Evolutionary conservation across 495 filamentous ascomycete species (phyloP).

Genomic region (Penicillium bovifimosum): DNA sequence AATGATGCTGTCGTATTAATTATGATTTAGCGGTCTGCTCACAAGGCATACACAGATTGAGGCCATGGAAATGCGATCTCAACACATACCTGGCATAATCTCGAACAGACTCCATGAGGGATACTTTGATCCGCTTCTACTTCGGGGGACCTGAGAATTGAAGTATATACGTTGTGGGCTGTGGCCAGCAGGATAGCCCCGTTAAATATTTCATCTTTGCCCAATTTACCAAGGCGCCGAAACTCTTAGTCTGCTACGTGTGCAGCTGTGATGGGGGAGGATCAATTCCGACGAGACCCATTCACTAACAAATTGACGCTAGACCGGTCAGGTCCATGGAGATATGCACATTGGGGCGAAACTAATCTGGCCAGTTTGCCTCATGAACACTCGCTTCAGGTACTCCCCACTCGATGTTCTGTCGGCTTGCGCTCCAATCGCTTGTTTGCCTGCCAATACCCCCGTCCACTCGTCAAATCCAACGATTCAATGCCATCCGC

Average conservation of each 20-base stretch:
- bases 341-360: not conserved
- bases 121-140: not conserved
- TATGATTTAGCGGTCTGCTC: not conserved
- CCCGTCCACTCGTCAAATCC: not conserved
- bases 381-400: not conserved
- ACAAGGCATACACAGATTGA: not conserved
- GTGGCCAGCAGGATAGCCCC: not conserved
- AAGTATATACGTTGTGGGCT: not conserved
- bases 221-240: conserved; percentile 5
- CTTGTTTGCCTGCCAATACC: not conserved
- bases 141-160: not conserved
- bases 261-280: conserved; percentile 24
- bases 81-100: conserved; percentile 34
- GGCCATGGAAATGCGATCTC: not conserved
- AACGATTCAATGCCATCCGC: not conserved
- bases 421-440: not conserved
- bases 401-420: not conserved
- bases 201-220: conserved; percentile 11
- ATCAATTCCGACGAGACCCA: conserved; percentile 1
- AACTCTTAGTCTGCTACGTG: conserved; percentile 31
- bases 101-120: conserved; percentile 28
- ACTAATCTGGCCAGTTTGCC: not conserved
- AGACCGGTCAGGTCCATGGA: not conserved
- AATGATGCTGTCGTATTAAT: conserved; percentile 32
- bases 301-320: not conserved